Conservation (phyloP, 1,284 basidiomycete genomes). For the Ustilago shanxiensis region DNA sequence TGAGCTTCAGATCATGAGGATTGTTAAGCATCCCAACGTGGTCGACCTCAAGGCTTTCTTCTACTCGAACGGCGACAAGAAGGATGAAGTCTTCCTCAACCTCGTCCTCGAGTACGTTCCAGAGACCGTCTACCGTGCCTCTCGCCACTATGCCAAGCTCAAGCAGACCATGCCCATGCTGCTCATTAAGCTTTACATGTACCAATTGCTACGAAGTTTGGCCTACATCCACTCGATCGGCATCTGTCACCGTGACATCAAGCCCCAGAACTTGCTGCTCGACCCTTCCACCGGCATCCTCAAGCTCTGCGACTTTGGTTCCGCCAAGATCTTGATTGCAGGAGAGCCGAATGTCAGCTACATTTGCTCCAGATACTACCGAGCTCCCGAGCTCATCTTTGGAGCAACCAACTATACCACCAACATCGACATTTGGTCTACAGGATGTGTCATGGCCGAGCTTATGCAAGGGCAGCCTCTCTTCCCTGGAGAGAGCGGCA, state of each 20-base stretch:
- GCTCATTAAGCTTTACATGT: conserved; percentile 98
- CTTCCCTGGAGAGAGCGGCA: conserved; percentile 98
- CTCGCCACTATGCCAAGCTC: conserved; percentile 98
- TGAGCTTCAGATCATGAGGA: conserved; percentile 99
- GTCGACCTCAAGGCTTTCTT: conserved; percentile 98
- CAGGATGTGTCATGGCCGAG: conserved; percentile 99
- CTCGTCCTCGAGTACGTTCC: conserved; percentile 99
- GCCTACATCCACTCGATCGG: conserved; percentile 99
- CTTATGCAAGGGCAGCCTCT: conserved; percentile 98
- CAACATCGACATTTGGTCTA: conserved; percentile 99
- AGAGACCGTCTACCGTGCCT: conserved; percentile 98
- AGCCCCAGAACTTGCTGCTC: conserved; percentile 96
- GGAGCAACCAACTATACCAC: conserved; percentile 99
- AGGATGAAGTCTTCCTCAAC: conserved; percentile 99
- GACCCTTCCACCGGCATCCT: conserved; percentile 96
- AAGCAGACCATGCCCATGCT: conserved; percentile 99
- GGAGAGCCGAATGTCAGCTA: conserved; percentile 99
- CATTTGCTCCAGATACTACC: conserved; percentile 99
- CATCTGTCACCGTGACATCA: conserved; percentile 91
- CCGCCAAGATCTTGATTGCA: conserved; percentile 96
- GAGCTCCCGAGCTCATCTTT: conserved; percentile 98
- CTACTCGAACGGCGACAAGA: conserved; percentile 99
- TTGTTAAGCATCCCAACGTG: conserved; percentile 96
- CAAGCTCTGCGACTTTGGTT: conserved; percentile 99
- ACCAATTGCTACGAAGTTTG: conserved; percentile 94